phyloP scores from a whole-genome alignment of 768 basidiomycete genomes.

The Postia placenta region DNA sequence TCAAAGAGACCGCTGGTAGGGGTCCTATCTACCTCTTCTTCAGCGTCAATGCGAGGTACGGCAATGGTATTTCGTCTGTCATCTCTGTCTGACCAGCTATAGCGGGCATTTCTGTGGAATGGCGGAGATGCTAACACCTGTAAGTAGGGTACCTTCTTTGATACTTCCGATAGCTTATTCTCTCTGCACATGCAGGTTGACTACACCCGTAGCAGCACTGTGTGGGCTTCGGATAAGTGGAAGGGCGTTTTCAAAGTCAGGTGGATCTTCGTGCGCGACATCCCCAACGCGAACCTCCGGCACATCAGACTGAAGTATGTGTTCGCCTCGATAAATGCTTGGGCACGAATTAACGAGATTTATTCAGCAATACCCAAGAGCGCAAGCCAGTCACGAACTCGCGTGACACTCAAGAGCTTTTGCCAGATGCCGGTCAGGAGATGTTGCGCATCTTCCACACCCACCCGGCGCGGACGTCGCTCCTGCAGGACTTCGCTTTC shows the following conservation, averaged over 20 bases:
- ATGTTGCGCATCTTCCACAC: conserved; percentile 94
- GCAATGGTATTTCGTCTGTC: not conserved
- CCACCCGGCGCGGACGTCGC: conserved; percentile 87
- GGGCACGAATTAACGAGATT: conserved; percentile 6
- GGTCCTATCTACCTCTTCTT: conserved; percentile 98
- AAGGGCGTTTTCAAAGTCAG: conserved; percentile 98
- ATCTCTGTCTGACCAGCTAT: not conserved
- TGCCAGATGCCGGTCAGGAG: conserved; percentile 94
- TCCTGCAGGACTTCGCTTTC: conserved; percentile 90
- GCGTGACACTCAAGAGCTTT: conserved; percentile 93
- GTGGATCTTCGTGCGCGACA: conserved; percentile 97
- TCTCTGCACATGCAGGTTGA: conserved; percentile 54
- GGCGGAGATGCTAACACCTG: conserved; percentile 96
- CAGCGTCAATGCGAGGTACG: conserved; percentile 86
- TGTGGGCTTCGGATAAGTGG: conserved; percentile 99
- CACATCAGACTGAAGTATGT: conserved; percentile 84
- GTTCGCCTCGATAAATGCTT: too few relatives aligned
- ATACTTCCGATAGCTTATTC: not conserved
- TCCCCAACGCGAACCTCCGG: conserved; percentile 81
- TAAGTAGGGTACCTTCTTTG: conserved; percentile 29
- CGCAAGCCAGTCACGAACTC: conserved; percentile 98
- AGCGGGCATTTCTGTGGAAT: conserved; percentile 98
- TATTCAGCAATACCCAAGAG: conserved; percentile 88
- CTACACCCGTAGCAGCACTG: conserved; percentile 89
- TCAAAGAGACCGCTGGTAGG: conserved; percentile 87